Conservation (phyloP, 371 early-diverging fungal genomes). For the Thermomucor indicae-seudaticae region DNA sequence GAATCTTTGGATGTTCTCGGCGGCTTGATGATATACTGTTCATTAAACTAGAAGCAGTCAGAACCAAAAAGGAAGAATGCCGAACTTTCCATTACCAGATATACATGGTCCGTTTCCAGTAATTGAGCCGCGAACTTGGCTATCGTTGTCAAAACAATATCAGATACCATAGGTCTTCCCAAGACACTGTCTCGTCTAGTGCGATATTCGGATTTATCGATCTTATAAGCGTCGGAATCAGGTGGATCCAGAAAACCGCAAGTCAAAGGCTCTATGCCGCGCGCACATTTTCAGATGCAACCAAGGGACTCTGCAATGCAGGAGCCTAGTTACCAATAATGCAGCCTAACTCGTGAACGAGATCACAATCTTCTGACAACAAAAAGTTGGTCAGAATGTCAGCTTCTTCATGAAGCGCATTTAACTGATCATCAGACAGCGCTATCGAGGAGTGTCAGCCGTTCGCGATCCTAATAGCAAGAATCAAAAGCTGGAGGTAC, state of each 20-base stretch:
- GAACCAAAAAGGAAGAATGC: neutral
- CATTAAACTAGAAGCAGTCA: slow-evolving; percentile 37
- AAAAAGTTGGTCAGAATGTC: slow-evolving; percentile 46
- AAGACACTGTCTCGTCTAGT: slow-evolving; percentile 23
- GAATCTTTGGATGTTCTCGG: slow-evolving; percentile 28
- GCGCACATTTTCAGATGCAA: too few species aligned
- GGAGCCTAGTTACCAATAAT: slow-evolving; percentile 50
- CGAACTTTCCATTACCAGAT: slow-evolving; percentile 21
- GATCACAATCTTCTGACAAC: slow-evolving; percentile 39
- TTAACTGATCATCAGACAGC: slow-evolving; percentile 20
- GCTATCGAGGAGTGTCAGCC: too few species aligned
- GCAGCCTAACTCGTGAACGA: slow-evolving; percentile 46
- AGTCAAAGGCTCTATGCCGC: slow-evolving; percentile 38
- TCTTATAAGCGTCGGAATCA: slow-evolving; percentile 16
- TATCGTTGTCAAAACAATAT: slow-evolving; percentile 27
- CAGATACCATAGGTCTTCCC: slow-evolving; percentile 5
- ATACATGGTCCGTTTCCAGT: slow-evolving; percentile 10
- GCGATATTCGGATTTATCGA: slow-evolving; percentile 17
- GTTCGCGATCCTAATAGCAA: too few species aligned
- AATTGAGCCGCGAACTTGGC: slow-evolving; percentile 31
- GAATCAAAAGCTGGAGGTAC: too few species aligned
- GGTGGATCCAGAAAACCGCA: slow-evolving; percentile 41
- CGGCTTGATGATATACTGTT: slow-evolving; percentile 62
- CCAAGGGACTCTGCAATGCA: too few species aligned
- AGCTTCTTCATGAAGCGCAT: slow-evolving; percentile 39